Percentiles rank a stretch among this genome's conserved stretches.
Conservation (phyloP, 495 filamentous ascomycete genomes). For the Hapsidospora chrysogenum region DNA sequence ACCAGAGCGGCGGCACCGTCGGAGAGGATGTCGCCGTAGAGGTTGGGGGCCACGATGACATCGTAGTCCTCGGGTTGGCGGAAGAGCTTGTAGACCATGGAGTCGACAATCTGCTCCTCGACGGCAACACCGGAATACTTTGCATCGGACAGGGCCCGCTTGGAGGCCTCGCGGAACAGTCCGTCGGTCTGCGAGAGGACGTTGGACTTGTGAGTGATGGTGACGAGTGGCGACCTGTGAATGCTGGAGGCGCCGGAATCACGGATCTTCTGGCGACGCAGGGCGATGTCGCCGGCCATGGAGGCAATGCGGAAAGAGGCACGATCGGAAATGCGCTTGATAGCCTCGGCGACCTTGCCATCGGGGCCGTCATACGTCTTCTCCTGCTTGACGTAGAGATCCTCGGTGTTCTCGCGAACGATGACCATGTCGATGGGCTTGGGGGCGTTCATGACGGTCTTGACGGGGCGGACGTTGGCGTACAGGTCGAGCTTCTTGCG, state of each 20-base stretch:
- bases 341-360: constrained; percentile 79
- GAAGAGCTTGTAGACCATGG: constrained; percentile 99
- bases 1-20: constrained; percentile 93
- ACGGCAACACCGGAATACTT: constrained; percentile 47
- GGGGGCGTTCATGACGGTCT: constrained; percentile 45
- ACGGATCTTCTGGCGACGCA: constrained; percentile 70
- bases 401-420: constrained; percentile 96
- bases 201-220: constrained; percentile 97
- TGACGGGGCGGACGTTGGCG: constrained; percentile 95
- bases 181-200: constrained; percentile 94
- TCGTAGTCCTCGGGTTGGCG: constrained; percentile 87
- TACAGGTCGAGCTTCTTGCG: constrained; percentile 91
- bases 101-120: constrained; percentile 98
- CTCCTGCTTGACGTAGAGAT: constrained; percentile 98
- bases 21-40: constrained; percentile 93
- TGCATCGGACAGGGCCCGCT: constrained; percentile 46
- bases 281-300: constrained; percentile 88
- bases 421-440: constrained; percentile 88
- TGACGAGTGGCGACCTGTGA: constrained; percentile 61
- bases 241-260: constrained; percentile 27
- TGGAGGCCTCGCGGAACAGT: constrained; percentile 72
- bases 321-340: constrained; percentile 84
- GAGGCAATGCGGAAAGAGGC: constrained; percentile 71
- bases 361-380: constrained; percentile 53
- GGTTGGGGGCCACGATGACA: constrained; percentile 93